Base-by-base conservation (phyloP, 148 eudicot species). In the Chenopodium suecicum region DNA sequence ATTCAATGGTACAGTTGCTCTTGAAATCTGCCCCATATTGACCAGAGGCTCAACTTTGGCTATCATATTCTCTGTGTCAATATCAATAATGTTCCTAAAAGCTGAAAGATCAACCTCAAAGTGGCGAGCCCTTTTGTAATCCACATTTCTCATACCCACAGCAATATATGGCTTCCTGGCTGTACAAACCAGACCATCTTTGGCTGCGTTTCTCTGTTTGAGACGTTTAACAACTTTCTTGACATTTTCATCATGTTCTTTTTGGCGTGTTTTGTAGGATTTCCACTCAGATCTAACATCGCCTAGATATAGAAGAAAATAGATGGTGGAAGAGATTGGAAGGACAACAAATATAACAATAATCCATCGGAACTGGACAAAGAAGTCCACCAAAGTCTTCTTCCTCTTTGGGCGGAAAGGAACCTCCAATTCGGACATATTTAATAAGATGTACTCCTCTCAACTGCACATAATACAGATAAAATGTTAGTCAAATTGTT, bases 121-220 rank as follows among this genome's bases (percentile, higher is more conserved):
- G 82, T 92, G 98, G 31, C 98, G 94, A 82, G 91, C 98, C 77
- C 97, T 89, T 85, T 94, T 94, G 76, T 94, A 94, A 89, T 94
- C 98, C 68, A 94, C 97, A 81, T 94, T 94, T 31, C 93, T 88
- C 98, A 94, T 92, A 20, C 97, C 98, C 47, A 94, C 98, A 16
- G 97, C 94, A 85, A 94, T 90, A 92, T 92, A 90, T 19, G 98
- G 98, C 78, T 92, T 92, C 9, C 97, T 84, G 34, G 98, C 94
- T 20, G 98, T 94, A 87, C 98, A 94, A 44, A 94, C 94, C 34
- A 92, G 90, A 20, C 97, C 98, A 64, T 94, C 98, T 90, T 92
- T 92, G 52, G 89, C 83, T 25, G 98, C 85, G 37, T 94, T 88
- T 81, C 97, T 87, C 63, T 85, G 78, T 83, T 94, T 92, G 78